Evolutionary conservation across 768 basidiomycete genomes (phyloP).

Genomic region (Lactifluus rugatus): DNA sequence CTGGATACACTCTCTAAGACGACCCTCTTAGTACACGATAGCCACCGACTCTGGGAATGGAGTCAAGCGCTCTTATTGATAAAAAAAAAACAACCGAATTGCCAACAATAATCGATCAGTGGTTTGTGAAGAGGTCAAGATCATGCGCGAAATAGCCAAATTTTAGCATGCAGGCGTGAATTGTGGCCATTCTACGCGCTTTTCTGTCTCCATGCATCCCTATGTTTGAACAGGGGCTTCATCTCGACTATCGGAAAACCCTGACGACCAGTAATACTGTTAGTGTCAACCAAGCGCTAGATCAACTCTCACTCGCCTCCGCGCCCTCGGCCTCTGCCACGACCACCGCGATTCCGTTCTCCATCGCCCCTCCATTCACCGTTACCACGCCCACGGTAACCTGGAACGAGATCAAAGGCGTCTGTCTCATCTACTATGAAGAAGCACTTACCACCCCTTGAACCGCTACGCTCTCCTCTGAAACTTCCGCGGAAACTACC

Average conservation of each 20-base stretch:
- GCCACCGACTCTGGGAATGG: too few species aligned
- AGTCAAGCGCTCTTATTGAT: constrained; percentile 6
- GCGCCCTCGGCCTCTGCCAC: constrained; percentile 26
- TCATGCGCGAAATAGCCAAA: neutral
- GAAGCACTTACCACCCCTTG: constrained; percentile 17
- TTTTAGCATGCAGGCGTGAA: neutral
- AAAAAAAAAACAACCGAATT: neutral
- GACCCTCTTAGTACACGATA: neutral
- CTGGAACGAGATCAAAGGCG: neutral
- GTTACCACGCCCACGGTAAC: constrained; percentile 22
- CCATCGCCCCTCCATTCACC: constrained; percentile 26
- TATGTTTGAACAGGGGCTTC: constrained; percentile 15
- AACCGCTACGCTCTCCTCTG: constrained; percentile 26
- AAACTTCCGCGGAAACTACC: constrained; percentile 38
- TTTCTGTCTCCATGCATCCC: constrained; percentile 2
- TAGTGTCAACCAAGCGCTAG: neutral
- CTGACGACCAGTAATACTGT: neutral
- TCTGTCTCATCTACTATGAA: neutral
- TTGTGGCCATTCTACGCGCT: neutral
- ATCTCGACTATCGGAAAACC: constrained; percentile 12
- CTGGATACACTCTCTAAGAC: too few species aligned
- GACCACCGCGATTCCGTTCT: constrained; percentile 24
- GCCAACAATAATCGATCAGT: neutral
- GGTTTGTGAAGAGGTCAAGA: neutral
- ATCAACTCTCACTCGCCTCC: constrained; percentile 18